phyloP scores from a whole-genome alignment of 129 eudicot species.

The Tanacetum coccineum region DNA sequence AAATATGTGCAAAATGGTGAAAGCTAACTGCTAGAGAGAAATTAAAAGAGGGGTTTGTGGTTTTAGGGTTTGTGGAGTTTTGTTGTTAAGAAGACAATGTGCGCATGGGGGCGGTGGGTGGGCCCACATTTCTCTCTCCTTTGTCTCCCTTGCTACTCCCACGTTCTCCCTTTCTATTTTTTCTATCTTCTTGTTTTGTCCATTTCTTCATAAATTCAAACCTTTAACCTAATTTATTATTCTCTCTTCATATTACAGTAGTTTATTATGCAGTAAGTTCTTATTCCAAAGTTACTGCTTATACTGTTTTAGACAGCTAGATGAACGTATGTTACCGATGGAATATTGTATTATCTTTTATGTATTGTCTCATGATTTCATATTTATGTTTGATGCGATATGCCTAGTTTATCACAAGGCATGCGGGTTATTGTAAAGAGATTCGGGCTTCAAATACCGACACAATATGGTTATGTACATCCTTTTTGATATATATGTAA shows the following conservation, averaged over 20 bases:
- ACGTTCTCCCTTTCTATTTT: constrained; percentile 28
- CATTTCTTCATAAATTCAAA: constrained; percentile 11
- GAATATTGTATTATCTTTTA: too few species aligned
- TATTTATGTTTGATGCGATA: too few species aligned
- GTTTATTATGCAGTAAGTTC: neutral
- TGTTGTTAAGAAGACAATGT: constrained; percentile 49
- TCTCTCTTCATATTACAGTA: neutral
- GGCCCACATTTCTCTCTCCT: constrained; percentile 48
- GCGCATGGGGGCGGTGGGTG: constrained; percentile 78
- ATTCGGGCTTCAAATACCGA: too few species aligned
- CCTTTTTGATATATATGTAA: too few species aligned
- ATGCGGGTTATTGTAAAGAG: too few species aligned
- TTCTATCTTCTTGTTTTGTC: constrained; percentile 5
- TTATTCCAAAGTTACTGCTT: too few species aligned
- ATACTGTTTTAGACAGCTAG: too few species aligned
- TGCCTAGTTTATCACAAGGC: too few species aligned
- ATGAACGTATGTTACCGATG: too few species aligned
- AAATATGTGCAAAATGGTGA: neutral
- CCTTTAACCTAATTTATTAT: neutral
- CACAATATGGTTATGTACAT: too few species aligned
- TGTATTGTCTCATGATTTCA: too few species aligned
- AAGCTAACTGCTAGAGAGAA: constrained; percentile 14
- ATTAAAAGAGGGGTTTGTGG: constrained; percentile 13
- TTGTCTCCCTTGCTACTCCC: constrained; percentile 35
- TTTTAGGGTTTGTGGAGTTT: constrained; percentile 26